Evolutionary conservation across 2,329 filamentous ascomycete genomes (phyloP).

Genomic region (Pestalotiopsis sp.): DNA sequence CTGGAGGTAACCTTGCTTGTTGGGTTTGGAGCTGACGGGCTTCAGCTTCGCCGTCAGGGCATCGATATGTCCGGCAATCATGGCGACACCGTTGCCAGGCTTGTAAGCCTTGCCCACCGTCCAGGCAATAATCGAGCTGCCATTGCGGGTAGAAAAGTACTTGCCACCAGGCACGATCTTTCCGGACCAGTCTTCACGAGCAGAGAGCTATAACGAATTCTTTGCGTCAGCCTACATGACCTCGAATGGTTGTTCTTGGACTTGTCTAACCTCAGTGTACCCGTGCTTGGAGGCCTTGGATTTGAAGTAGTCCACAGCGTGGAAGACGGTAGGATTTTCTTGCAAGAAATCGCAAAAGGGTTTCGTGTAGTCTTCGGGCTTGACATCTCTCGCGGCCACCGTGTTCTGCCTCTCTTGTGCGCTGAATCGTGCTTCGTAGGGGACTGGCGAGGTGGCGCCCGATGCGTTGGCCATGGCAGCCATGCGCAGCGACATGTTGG

Average conservation of each 20-base stretch:
- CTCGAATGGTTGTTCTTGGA: background rate
- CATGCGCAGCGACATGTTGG: conserved; percentile 47
- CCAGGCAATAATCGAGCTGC: conserved; percentile 84
- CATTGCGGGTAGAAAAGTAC: conserved; percentile 87
- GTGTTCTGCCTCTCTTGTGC: conserved; percentile 22
- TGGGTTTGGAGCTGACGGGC: conserved; percentile 84
- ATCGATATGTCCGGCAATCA: conserved; percentile 91
- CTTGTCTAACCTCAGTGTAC: conserved; percentile 66
- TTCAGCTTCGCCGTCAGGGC: conserved; percentile 89
- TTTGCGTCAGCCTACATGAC: background rate
- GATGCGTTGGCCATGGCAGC: conserved; percentile 33
- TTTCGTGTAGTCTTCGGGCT: conserved; percentile 71
- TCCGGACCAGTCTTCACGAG: conserved; percentile 75
- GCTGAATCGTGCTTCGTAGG: conserved; percentile 28
- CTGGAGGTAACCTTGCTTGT: conserved; percentile 82
- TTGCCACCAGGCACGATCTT: conserved; percentile 79
- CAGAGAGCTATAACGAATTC: conserved; percentile 57
- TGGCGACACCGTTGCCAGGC: conserved; percentile 82
- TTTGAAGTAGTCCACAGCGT: conserved; percentile 80
- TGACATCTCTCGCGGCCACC: conserved; percentile 17
- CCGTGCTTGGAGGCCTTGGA: conserved; percentile 70
- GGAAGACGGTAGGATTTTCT: conserved; percentile 90
- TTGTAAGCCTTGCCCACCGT: conserved; percentile 78
- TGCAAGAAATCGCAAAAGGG: conserved; percentile 88
- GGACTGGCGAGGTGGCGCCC: conserved; percentile 24